Conservation (phyloP, 345 rosid species). For the Populus pruinosa region DNA sequence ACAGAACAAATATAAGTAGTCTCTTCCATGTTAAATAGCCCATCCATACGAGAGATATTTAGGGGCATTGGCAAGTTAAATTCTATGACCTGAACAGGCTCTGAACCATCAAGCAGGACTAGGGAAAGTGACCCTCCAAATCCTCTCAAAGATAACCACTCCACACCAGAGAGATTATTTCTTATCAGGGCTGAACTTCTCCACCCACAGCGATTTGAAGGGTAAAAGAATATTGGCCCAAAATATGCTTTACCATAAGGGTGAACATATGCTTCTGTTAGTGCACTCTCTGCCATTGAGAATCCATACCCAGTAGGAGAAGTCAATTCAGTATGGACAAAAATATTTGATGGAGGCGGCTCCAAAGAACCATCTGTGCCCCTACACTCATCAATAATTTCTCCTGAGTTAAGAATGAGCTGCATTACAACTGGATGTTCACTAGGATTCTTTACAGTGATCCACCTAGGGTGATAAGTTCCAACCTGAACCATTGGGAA, state of each 20-base stretch:
- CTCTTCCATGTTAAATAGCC: conserved; percentile 36
- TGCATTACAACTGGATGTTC: conserved; percentile 63
- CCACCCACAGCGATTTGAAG: conserved; percentile 62
- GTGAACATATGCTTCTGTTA: conserved; percentile 51
- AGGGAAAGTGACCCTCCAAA: conserved; percentile 52
- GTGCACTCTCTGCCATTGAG: conserved; percentile 46
- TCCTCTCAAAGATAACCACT: conserved; percentile 67
- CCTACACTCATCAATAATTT: conserved; percentile 55
- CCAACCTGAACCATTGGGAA: conserved; percentile 54
- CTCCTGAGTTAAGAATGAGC: conserved; percentile 60
- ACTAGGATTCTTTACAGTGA: conserved; percentile 68
- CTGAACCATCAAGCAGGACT: conserved; percentile 47
- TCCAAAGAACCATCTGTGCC: conserved; percentile 29
- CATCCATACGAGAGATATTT: conserved; percentile 34
- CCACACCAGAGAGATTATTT: conserved; percentile 75
- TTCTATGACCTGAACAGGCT: conserved; percentile 49
- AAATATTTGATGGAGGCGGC: conserved; percentile 26
- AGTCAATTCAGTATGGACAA: conserved; percentile 19
- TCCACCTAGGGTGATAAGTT: conserved; percentile 45
- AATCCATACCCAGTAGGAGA: conserved; percentile 40
- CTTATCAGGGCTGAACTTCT: conserved; percentile 62
- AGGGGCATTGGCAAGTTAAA: conserved; percentile 43
- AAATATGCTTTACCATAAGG: conserved; percentile 51
- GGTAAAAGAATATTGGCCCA: conserved; percentile 64
- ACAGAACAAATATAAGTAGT: conserved; percentile 38